Conservation (phyloP, 2,329 filamentous ascomycete species). For the Pseudogymnoascus destructans region DNA sequence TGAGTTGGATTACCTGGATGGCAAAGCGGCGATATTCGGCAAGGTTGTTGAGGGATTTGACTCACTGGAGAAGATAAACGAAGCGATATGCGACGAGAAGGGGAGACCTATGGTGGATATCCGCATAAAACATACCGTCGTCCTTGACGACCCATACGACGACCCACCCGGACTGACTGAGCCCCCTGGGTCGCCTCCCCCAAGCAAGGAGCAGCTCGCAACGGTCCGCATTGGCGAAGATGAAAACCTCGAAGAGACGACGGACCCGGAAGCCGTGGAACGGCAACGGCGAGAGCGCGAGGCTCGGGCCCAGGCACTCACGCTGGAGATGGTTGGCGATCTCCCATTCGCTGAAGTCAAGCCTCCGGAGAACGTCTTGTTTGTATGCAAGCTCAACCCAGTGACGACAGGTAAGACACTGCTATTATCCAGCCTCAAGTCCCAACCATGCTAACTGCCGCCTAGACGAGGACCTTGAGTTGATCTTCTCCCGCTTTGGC, state of each 20-base stretch:
- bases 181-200: slow-evolving; percentile 66
- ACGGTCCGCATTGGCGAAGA: slow-evolving; percentile 89
- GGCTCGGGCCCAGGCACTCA: slow-evolving; percentile 84
- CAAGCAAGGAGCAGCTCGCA: slow-evolving; percentile 72
- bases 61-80: slow-evolving; percentile 83
- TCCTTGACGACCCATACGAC: slow-evolving; percentile 83
- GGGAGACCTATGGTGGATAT: slow-evolving; percentile 89
- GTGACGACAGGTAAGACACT: slow-evolving; percentile 56
- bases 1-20: slow-evolving; percentile 79
- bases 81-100: slow-evolving; percentile 71
- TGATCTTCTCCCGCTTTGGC: slow-evolving; percentile 95
- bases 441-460: slow-evolving; percentile 12
- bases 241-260: slow-evolving; percentile 61
- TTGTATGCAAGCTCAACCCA: slow-evolving; percentile 96
- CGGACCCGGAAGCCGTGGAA: slow-evolving; percentile 67
- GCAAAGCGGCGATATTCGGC: slow-evolving; percentile 88
- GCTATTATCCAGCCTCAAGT: background rate
- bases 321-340: slow-evolving; percentile 95
- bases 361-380: slow-evolving; percentile 91
- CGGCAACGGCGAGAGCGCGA: slow-evolving; percentile 74
- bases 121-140: slow-evolving; percentile 79
- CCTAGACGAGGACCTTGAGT: slow-evolving; percentile 73
- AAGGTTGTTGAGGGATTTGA: slow-evolving; percentile 95
- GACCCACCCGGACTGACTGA: slow-evolving; percentile 67
- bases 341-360: slow-evolving; percentile 95